Evolutionary conservation across 148 eudicot species (phyloP), one percentile per base, ranked within the genome.

Genomic region (Amaranthus cruentus): DNA sequence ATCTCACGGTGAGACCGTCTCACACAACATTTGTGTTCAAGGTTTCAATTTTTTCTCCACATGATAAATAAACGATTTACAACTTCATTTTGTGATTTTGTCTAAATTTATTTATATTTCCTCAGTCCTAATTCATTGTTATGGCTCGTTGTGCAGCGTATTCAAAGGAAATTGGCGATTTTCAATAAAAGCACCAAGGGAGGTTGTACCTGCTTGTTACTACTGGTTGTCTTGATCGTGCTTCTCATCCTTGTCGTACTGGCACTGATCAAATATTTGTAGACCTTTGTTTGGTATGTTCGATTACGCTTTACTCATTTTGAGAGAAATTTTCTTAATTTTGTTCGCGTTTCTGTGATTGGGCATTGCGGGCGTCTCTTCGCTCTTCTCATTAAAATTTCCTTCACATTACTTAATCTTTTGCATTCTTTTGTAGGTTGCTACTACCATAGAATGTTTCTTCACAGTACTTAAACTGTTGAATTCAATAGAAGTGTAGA

Each of bases 141-240:
- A 3, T 49, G 59, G 53, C 53, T 50, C 60, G 58, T 83, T 77
- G 55, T 78, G 83, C 96, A 92, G 97, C 89, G 97, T 42, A 84
- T 90, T n/a, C 96, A 90, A 81, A 88, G 73, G 81, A 85, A 75
- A 64, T 80, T 92, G 81, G 96, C 90, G 51, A 78, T 87, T 55
- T 78, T 92, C 80, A 92, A 88, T 62, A 88, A 88, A 75, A 87
- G 88, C 63, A 84, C 97, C 64, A 92, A 88, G 81, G 97, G 97
- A 59, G 95, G 95, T 57, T 92, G 95, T 82, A 78, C 88, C 43
- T 84, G 87, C 81, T 21, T 88, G 81, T 81, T 81, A 72, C 77
- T 89, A 76, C 75, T 92, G 59, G 90, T 87, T 55, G 11, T 84
- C 61, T 77, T 89, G 76, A 88, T 89, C 55, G 87, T 85, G 53